These are phyloP conservation scores for Penicillium turbatum DNA, from an alignment of 495 filamentous ascomycete species.

Conservation along the genomic window DNA sequence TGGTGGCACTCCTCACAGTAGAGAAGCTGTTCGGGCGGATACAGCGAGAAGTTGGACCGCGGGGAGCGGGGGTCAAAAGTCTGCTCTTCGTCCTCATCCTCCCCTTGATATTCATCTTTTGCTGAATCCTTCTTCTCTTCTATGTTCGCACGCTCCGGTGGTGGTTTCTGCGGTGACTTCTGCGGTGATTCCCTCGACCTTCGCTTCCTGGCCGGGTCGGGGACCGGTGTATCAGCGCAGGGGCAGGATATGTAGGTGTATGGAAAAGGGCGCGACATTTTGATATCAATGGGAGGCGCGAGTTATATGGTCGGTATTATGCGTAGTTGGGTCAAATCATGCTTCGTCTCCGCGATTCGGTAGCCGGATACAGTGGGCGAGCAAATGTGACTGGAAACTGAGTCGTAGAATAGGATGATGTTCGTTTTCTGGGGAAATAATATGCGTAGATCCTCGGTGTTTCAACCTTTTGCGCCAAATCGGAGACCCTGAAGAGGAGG, in stretches of 20 bases:
- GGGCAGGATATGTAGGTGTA: conserved; percentile 93
- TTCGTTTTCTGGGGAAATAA: background rate
- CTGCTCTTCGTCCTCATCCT: conserved; percentile 67
- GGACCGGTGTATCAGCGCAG: conserved; percentile 61
- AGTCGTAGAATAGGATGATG: background rate
- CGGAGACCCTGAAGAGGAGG: background rate
- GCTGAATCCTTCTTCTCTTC: conserved; percentile 22
- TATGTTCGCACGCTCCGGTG: conserved; percentile 29
- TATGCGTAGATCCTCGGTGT: background rate
- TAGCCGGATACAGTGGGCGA: no score
- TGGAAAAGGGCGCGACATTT: conserved; percentile 73
- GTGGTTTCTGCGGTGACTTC: conserved; percentile 35
- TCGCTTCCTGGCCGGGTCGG: conserved; percentile 36
- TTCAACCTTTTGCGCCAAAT: background rate
- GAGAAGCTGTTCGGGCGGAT: conserved; percentile 87
- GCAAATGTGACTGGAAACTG: background rate
- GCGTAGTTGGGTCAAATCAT: conserved; percentile 17
- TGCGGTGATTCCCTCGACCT: conserved; percentile 39
- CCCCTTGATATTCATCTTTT: conserved; percentile 20
- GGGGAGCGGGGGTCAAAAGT: conserved; percentile 83
- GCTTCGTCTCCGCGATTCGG: conserved; percentile 9
- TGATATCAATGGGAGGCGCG: background rate
- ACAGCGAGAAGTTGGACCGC: conserved; percentile 83
- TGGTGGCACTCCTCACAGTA: conserved; percentile 97
- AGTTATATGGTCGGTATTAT: background rate